A percentile compares a stretch with the other conserved stretches of the same genome.
Evolutionary conservation across 1,284 basidiomycete species (phyloP).

Genomic region (Volvariella surrecta): DNA sequence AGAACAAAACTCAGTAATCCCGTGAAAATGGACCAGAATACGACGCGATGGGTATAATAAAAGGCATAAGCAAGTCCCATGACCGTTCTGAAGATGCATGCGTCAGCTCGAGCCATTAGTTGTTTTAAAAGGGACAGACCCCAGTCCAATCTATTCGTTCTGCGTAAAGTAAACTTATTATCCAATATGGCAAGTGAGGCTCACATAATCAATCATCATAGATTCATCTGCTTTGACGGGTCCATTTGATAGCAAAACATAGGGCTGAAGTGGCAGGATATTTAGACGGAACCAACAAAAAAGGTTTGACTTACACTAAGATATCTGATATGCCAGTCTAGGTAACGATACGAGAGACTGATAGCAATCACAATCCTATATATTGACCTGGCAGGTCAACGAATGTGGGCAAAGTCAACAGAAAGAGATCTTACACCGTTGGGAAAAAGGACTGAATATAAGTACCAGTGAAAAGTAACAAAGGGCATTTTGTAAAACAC

Average conservation of each 20-base stretch:
- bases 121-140: no score
- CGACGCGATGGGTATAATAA: conserved; percentile 39
- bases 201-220: conserved; percentile 56
- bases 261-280: conserved; percentile 34
- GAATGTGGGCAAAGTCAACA: no score
- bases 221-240: conserved; percentile 42
- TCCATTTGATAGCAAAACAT: conserved; percentile 43
- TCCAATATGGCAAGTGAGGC: conserved; percentile 13
- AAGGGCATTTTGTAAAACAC: conserved; percentile 11
- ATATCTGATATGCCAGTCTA: conserved; percentile 40
- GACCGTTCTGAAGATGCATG: conserved; percentile 24
- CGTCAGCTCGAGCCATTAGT: no score
- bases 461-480: conserved; percentile 9
- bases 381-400: no score
- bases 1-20: conserved; percentile 32
- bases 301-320: conserved; percentile 32
- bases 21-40: conserved; percentile 39
- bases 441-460: conserved; percentile 54
- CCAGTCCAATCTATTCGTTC: not conserved
- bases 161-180: conserved; percentile 5
- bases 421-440: no score
- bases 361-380: no score
- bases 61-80: conserved; percentile 30
- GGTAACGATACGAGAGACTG: conserved; percentile 32
- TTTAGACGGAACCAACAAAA: not conserved